Percentiles rank a stretch among this genome's conserved stretches.
Evolutionary conservation across 2,329 filamentous ascomycete genomes (phyloP).

Genomic region (Elsinoe arachidis): DNA sequence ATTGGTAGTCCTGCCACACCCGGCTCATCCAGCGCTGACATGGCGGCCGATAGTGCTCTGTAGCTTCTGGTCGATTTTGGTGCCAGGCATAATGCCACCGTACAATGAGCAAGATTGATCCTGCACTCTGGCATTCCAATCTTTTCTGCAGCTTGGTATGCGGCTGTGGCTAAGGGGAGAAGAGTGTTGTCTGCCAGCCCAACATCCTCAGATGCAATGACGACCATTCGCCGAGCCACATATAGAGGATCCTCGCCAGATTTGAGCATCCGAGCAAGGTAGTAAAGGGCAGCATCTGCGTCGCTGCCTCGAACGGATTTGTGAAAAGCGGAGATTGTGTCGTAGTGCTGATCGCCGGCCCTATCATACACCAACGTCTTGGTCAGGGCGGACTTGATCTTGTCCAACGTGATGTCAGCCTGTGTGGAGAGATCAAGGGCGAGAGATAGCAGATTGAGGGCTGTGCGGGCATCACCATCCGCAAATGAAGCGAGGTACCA

Average conservation of each 20-base stretch:
- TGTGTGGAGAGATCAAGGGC: slow-evolving; percentile 67
- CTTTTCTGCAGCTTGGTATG: slow-evolving; percentile 82
- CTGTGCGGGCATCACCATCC: slow-evolving; percentile 87
- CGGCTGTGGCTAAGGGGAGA: slow-evolving; percentile 72
- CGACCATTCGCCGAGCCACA: slow-evolving; percentile 84
- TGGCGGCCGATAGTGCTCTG: slow-evolving; percentile 69
- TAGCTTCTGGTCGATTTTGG: slow-evolving; percentile 86
- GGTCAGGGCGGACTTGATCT: slow-evolving; percentile 74
- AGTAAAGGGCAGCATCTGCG: slow-evolving; percentile 83
- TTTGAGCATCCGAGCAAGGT: slow-evolving; percentile 89
- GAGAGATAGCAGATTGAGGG: slow-evolving; percentile 83
- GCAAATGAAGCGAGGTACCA: slow-evolving; percentile 75
- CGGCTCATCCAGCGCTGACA: slow-evolving; percentile 69
- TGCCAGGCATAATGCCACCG: slow-evolving; percentile 69
- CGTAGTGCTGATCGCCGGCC: slow-evolving; percentile 92
- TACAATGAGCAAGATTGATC: slow-evolving; percentile 81
- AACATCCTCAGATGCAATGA: slow-evolving; percentile 90
- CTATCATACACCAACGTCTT: slow-evolving; percentile 93
- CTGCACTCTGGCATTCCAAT: slow-evolving; percentile 92
- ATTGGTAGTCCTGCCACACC: slow-evolving; percentile 74
- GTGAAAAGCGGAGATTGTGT: slow-evolving; percentile 94
- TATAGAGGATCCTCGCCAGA: slow-evolving; percentile 90
- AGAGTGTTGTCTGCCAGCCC: slow-evolving; percentile 81
- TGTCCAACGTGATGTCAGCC: slow-evolving; percentile 58
- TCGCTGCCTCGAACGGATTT: slow-evolving; percentile 87